Percentiles rank a stretch among this genome's conserved stretches.
Conservation (phyloP, 148 eudicot genomes). For the Rhododendron williamsianum region DNA sequence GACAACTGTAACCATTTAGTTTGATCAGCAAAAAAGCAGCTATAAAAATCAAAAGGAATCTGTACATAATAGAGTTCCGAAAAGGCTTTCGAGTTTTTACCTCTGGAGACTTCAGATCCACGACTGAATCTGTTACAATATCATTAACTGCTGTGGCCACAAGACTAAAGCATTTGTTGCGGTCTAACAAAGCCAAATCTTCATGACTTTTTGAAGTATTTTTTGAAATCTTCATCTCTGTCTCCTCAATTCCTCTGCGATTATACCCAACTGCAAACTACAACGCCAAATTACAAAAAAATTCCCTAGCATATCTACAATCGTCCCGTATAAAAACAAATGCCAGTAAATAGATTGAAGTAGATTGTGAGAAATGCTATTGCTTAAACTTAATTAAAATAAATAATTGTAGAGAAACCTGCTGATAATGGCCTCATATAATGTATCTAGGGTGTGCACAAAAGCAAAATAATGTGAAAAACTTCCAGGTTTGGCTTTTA, state of each 20-base stretch:
- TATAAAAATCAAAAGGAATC: neutral
- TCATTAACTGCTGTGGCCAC: slow-evolving; percentile 63
- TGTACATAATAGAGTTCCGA: neutral
- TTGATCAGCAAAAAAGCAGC: slow-evolving; percentile 9
- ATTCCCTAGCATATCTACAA: neutral
- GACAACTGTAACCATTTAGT: slow-evolving; percentile 37
- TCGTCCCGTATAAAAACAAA: neutral
- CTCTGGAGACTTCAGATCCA: slow-evolving; percentile 76
- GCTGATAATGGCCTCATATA: neutral
- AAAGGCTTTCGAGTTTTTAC: slow-evolving; percentile 20
- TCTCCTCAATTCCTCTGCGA: slow-evolving; percentile 76
- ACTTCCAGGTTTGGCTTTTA: neutral
- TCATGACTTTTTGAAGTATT: slow-evolving; percentile 22
- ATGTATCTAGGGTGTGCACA: neutral
- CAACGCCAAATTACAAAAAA: neutral
- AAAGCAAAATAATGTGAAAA: neutral
- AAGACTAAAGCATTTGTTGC: slow-evolving; percentile 57
- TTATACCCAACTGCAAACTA: slow-evolving; percentile 85
- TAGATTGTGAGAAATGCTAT: neutral
- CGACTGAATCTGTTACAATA: slow-evolving; percentile 52
- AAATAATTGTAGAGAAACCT: neutral
- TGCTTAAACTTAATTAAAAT: neutral
- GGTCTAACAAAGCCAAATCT: slow-evolving; percentile 39
- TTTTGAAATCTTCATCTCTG: slow-evolving; percentile 32
- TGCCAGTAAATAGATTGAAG: neutral